Base-by-base conservation (phyloP, 495 filamentous ascomycete genomes). In the Xylaria flabelliformis region DNA sequence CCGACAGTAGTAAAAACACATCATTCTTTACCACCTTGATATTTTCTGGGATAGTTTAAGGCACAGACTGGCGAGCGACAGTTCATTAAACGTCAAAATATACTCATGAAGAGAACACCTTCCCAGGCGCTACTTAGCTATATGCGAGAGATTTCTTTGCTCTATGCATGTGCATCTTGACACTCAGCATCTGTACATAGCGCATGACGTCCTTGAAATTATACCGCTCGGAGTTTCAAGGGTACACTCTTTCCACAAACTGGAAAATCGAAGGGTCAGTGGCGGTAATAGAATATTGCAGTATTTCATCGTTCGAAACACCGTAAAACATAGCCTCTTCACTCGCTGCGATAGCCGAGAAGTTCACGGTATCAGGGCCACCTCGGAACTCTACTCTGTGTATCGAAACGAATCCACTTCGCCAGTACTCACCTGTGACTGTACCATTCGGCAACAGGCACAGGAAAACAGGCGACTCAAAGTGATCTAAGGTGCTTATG, bases 271-370 rank as follows among this genome's bases (percentile, higher is more conserved):
- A 71, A 2, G 55, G 59, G 68, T 77, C 61, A 0, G 3, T 9
- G 3, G 46, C 24, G 10, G 72, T 48, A 1, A 64, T 62, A 1
- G 17, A 29, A 34, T 77, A 77, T 56, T 71, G 51, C 15, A 74
- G 24, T 9, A 77, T 42, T 62, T 73, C 63, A 24, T 75, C 73
- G 9, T 58, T 34, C 0, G 70, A 69, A 1, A 77, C 65, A 3
- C 70, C 75, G 29, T 77, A 77, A 24, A 77, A 58, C 70, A 73
- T 72, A 4, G 58, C 36, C 4, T 77, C 75, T 46, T 73, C 67
- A 7, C 29, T 48, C 6, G 59, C 44, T 12, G 73, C 51, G 21
- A 77, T 75, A 1, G 73, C 70, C 5, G 73, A 65, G n/a, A 77
- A 77, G 7, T 75, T 71, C 8, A 73, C 62, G 10, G 26, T 15